phyloP scores from a whole-genome alignment of 257 asterid genomes.

The Jacaranda copaia region DNA sequence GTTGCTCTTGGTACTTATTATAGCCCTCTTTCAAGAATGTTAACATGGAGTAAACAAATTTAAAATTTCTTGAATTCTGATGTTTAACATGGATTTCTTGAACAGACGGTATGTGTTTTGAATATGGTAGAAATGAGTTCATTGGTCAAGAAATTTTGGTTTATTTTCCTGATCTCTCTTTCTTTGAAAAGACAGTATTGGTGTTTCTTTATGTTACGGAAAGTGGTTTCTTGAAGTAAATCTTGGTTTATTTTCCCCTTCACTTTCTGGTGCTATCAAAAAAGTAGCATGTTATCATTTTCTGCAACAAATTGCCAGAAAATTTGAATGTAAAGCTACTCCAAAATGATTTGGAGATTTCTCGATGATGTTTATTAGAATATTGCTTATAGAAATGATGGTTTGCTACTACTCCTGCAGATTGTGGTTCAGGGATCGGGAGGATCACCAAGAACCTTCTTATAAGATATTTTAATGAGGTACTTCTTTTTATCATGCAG shows the following conservation, averaged over 20 bases:
- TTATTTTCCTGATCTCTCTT: background rate
- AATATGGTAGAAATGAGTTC: background rate
- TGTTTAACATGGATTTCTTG: background rate
- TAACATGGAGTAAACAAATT: background rate
- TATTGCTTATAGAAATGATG: slow-evolving; percentile 28
- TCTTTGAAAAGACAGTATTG: background rate
- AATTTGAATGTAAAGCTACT: background rate
- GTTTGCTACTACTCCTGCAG: slow-evolving; percentile 51
- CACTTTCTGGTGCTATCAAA: background rate
- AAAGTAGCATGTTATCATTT: background rate
- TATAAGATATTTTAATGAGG: slow-evolving; percentile 86
- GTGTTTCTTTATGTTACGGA: background rate
- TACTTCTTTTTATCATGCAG: slow-evolving; percentile 26
- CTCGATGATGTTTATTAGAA: background rate
- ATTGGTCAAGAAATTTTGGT: background rate
- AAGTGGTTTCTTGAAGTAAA: background rate
- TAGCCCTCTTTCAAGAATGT: background rate
- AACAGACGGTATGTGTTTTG: background rate
- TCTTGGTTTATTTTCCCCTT: slow-evolving; percentile 12
- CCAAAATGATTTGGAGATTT: slow-evolving; percentile 7
- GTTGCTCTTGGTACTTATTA: slow-evolving; percentile 89
- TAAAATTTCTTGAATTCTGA: background rate
- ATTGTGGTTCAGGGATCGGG: slow-evolving; percentile 98
- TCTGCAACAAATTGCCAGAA: background rate
- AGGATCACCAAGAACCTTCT: slow-evolving; percentile 88